Percentiles rank a stretch among this genome's conserved stretches.
These are phyloP conservation scores for Eucalyptus erythrocorys DNA, from an alignment of 345 rosid species.

Conservation along the genomic window DNA sequence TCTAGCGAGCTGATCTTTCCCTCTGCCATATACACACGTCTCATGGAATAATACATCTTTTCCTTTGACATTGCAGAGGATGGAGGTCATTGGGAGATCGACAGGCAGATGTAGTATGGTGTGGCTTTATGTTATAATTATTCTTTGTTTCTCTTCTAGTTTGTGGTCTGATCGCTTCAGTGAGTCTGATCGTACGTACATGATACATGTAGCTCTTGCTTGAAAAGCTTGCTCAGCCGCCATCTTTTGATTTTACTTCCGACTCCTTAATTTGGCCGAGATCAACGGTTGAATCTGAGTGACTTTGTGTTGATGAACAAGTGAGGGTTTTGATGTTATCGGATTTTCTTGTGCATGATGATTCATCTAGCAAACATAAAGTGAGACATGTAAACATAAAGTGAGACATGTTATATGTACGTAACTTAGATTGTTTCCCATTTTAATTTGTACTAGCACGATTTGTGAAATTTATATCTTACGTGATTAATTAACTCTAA, in stretches of 20 bases:
- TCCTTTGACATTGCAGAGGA: conserved; percentile 24
- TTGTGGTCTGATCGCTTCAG: not conserved
- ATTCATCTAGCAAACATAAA: not conserved
- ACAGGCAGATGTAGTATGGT: conserved; percentile 7
- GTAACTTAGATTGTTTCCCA: not conserved
- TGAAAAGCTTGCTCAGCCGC: not conserved
- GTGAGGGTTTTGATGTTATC: not conserved
- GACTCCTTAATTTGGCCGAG: not conserved
- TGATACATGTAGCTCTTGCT: not conserved
- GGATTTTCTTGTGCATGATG: not conserved
- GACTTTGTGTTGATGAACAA: not conserved
- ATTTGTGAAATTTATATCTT: not conserved
- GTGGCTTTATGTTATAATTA: not conserved
- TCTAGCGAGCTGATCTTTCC: not conserved
- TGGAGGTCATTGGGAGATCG: conserved; percentile 52
- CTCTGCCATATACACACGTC: not conserved
- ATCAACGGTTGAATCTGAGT: not conserved
- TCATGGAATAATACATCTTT: not conserved
- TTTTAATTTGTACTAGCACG: not conserved
- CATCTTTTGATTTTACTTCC: not conserved
- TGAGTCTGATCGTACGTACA: too few relatives aligned
- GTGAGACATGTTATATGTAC: not conserved
- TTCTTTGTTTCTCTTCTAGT: not conserved
- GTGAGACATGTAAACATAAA: too few relatives aligned
- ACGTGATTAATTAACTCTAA: not conserved